Conservation (phyloP, 441 rosid genomes). For the Brassica hybrid region DNA sequence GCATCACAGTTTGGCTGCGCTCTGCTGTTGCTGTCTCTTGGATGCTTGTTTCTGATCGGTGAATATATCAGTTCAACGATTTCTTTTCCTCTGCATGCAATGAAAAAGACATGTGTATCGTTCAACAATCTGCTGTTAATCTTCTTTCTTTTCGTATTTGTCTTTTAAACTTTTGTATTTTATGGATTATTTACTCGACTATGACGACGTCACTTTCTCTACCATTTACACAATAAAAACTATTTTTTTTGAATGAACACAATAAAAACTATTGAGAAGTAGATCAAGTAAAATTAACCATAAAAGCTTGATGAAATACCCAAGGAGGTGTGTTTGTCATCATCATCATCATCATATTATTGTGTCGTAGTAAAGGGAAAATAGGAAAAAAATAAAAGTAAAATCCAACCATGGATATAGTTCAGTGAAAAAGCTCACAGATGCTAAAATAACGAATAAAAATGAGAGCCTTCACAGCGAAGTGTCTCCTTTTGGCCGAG, state of each 20-base stretch:
- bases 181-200: not conserved
- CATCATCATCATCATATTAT: conserved; percentile 23
- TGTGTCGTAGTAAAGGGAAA: conserved; percentile 10
- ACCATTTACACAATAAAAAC: not conserved
- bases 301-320: conserved; percentile 5
- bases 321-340: conserved; percentile 7
- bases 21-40: conserved; percentile 81
- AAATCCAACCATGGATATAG: conserved; percentile 23
- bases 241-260: too few species aligned
- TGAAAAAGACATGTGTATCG: conserved; percentile 4
- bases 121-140: conserved; percentile 16
- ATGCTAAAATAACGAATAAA: conserved; percentile 33
- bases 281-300: not conserved
- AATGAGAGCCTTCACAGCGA: conserved; percentile 9
- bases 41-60: conserved; percentile 68
- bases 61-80: not conserved
- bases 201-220: not conserved
- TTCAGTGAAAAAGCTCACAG: conserved; percentile 24
- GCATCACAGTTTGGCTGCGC: conserved; percentile 74
- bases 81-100: conserved; percentile 15
- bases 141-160: not conserved
- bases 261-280: not conserved
- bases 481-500: conserved; percentile 5
- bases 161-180: conserved; percentile 1
- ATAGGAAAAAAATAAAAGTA: not conserved